phyloP scores from a whole-genome alignment of 768 basidiomycete genomes.

The Mycena floridula region DNA sequence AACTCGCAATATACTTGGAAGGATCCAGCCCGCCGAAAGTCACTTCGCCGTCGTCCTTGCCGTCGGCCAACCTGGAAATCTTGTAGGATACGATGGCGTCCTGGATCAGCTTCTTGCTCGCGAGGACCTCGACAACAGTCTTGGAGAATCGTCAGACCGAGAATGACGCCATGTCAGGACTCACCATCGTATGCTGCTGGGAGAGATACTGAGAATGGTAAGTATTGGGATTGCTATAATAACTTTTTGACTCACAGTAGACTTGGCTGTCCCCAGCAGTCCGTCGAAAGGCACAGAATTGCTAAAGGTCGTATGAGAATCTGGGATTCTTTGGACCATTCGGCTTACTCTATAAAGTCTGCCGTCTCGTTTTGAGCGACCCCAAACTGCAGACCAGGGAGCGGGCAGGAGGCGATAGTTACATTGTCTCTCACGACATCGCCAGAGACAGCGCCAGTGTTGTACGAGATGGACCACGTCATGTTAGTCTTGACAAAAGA shows the following conservation, averaged over 20 bases:
- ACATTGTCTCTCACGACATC: constrained; percentile 51
- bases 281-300: constrained; percentile 55
- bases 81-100: neutral
- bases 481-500: constrained; percentile 44
- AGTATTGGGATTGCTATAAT: neutral
- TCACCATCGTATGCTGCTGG: constrained; percentile 52
- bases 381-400: constrained; percentile 55
- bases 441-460: constrained; percentile 56
- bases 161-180: constrained; percentile 68
- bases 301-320: constrained; percentile 13
- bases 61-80: constrained; percentile 21
- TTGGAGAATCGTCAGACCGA: no score
- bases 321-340: no score
- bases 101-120: neutral
- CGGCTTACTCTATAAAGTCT: constrained; percentile 49
- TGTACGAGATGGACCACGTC: constrained; percentile 50
- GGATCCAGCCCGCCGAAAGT: constrained; percentile 59
- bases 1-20: constrained; percentile 40
- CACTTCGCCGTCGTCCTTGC: constrained; percentile 48
- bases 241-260: neutral
- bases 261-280: constrained; percentile 45
- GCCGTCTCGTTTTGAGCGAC: constrained; percentile 46
- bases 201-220: constrained; percentile 38
- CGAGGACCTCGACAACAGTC: neutral
- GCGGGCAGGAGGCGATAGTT: constrained; percentile 47